Base-by-base conservation (phyloP, 2,329 filamentous ascomycete genomes). In the Dactylellina drechsleri region DNA sequence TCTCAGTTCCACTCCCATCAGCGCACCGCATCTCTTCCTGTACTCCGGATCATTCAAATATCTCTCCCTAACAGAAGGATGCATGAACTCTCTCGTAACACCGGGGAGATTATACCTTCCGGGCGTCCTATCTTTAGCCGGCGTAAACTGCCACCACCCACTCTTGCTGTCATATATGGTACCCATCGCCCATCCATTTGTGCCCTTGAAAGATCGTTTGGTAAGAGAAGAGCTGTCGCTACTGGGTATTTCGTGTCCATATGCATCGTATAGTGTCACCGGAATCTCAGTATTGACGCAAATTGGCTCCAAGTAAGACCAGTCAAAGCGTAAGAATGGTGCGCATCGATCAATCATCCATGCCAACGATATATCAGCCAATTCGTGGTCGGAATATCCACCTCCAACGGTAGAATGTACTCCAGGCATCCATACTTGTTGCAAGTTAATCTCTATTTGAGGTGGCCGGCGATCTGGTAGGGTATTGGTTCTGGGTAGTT, bases 311-410 rank as follows among this genome's bases (percentile, higher is more conserved):
- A 82, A 78, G 67, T 80, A 81, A 7, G 80, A 77, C 40, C 80
- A 80, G 53, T 82, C 78, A 71, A 83, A 83, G 26, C 80, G 78
- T 5, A 83, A 72, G 31, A 81, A 81, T 4, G 79, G 76, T 7
- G 80, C 68, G 31, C 84, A 80, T 45, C 83, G 80, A 75, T 84
- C 80, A 80, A 85, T 84, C 84, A 86, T 85, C 84, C 84, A 85
- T 1, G 84, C 84, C 16, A 86, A 80, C 13, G 83, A 82, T 49
- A 85, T 82, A 76, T 85, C 84, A 6, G 84, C 83, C 18, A 85
- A 81, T 53, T 84, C 82, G 75, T 84, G 82, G 76, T 86, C 84
- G 49, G 82, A 82, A 72, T 84, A 84, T 4, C 84, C 83, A 41
- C 85, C 85, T 23, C 79, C 78, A 41, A 85, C 80, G 74, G 85